Conservation (phyloP, 768 basidiomycete genomes). For the Suillus alpinus region DNA sequence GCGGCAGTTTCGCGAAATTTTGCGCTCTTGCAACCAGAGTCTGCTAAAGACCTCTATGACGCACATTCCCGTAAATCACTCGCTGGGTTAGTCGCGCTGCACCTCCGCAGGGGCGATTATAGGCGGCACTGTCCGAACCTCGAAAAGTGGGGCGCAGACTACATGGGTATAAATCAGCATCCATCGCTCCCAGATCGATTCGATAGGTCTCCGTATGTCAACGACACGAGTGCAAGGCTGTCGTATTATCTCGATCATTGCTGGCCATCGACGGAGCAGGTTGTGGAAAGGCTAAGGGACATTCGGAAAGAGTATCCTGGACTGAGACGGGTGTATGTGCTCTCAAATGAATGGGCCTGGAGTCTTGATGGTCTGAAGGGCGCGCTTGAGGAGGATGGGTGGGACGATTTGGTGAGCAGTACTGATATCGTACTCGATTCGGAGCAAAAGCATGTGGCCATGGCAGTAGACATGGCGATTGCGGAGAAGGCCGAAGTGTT, state of each 20-base stretch:
- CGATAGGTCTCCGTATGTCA: constrained; percentile 20
- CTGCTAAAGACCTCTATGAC: constrained; percentile 20
- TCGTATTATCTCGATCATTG: constrained; percentile 43
- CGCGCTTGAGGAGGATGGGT: constrained; percentile 44
- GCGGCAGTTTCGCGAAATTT: constrained; percentile 50
- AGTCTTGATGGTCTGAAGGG: constrained; percentile 37
- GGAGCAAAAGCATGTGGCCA: constrained; percentile 46
- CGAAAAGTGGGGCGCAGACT: constrained; percentile 39
- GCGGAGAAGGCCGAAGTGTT: constrained; percentile 58
- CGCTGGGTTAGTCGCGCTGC: constrained; percentile 49
- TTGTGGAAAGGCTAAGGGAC: constrained; percentile 37
- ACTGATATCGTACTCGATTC: constrained; percentile 39
- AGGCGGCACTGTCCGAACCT: constrained; percentile 52
- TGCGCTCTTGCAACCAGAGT: constrained; percentile 35
- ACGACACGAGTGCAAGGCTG: constrained; percentile 11
- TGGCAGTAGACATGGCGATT: constrained; percentile 61
- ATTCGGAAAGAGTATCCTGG: constrained; percentile 33
- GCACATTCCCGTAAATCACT: constrained; percentile 26
- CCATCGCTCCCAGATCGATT: constrained; percentile 42
- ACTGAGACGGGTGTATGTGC: constrained; percentile 40
- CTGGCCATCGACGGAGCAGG: constrained; percentile 39
- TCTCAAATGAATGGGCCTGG: constrained; percentile 51
- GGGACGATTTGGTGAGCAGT: constrained; percentile 46
- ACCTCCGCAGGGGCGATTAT: constrained; percentile 58
- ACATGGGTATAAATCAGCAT: constrained; percentile 51